phyloP scores from a whole-genome alignment of 2,329 filamentous ascomycete genomes.

The Periconia digitata region DNA sequence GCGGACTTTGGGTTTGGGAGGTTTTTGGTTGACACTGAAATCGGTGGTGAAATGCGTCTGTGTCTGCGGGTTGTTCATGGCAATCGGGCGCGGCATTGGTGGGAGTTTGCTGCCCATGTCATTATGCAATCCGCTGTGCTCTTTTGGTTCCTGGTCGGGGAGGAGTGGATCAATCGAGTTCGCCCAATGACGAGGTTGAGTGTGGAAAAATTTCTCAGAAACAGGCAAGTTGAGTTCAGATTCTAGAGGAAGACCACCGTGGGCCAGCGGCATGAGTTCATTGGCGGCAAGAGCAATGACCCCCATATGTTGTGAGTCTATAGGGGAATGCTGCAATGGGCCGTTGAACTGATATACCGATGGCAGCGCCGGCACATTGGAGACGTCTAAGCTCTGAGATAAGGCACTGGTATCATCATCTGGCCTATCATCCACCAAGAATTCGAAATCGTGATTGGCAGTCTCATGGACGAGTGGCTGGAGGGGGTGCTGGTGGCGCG shows the following conservation, averaged over 20 bases:
- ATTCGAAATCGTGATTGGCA: slow-evolving; percentile 36
- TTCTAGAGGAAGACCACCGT: slow-evolving; percentile 35
- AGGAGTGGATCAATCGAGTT: slow-evolving; percentile 37
- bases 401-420: slow-evolving; percentile 29
- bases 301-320: slow-evolving; percentile 36
- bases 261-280: slow-evolving; percentile 41
- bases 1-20: slow-evolving; percentile 51
- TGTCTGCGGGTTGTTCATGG: slow-evolving; percentile 39
- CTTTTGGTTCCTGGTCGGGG: slow-evolving; percentile 36
- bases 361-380: slow-evolving; percentile 35
- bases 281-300: slow-evolving; percentile 42
- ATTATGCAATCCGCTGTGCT: slow-evolving; percentile 20
- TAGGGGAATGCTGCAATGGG: slow-evolving; percentile 39
- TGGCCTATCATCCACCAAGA: slow-evolving; percentile 40
- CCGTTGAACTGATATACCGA: slow-evolving; percentile 44
- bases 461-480: slow-evolving; percentile 7
- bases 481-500: slow-evolving; percentile 18
- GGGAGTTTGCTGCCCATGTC: slow-evolving; percentile 24
- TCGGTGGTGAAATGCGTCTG: slow-evolving; percentile 43
- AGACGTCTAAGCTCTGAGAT: slow-evolving; percentile 35
- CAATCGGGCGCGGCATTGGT: slow-evolving; percentile 39
- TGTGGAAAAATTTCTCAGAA: slow-evolving; percentile 39
- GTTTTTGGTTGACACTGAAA: slow-evolving; percentile 44
- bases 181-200: slow-evolving; percentile 34
- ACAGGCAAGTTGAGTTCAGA: slow-evolving; percentile 36